Percentiles rank a stretch among this genome's conserved stretches.
Conservation (phyloP, 225 moss, liverwort and hornwort species). For the Bryum argenteum region DNA sequence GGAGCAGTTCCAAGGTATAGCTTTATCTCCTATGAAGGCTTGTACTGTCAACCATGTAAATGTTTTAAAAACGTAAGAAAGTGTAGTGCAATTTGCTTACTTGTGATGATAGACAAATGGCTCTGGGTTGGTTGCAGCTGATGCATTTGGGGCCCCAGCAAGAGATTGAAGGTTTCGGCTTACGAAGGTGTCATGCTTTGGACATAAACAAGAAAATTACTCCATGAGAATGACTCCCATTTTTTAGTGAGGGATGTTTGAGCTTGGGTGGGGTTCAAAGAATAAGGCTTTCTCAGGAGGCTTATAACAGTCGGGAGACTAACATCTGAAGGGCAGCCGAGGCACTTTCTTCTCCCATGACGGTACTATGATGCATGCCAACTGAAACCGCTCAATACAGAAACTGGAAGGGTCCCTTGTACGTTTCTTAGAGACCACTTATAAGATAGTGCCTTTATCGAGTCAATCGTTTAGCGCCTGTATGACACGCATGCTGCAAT, state of each 20-base stretch:
- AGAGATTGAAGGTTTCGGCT: background rate
- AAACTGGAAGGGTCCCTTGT: too few species aligned
- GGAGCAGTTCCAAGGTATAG: slow-evolving; percentile 20
- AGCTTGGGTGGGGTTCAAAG: background rate
- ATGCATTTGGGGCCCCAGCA: slow-evolving; percentile 11
- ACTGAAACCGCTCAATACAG: too few species aligned
- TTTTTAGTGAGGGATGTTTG: background rate
- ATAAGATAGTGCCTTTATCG: too few species aligned
- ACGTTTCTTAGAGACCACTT: too few species aligned
- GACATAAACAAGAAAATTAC: slow-evolving; percentile 1
- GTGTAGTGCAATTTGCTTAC: background rate
- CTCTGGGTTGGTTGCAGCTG: slow-evolving; percentile 26
- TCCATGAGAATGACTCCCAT: background rate
- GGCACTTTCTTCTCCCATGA: too few species aligned
- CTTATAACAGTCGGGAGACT: background rate
- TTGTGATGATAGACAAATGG: background rate
- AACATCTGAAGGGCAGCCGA: too few species aligned
- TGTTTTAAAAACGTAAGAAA: background rate
- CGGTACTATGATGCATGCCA: too few species aligned
- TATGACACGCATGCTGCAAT: too few species aligned
- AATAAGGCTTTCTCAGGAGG: background rate
- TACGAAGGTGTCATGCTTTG: background rate
- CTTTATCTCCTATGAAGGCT: background rate
- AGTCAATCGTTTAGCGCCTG: too few species aligned
- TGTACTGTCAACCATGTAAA: background rate